Conservation (phyloP, 805 yeast species). For the Lipomyces orientalis region DNA sequence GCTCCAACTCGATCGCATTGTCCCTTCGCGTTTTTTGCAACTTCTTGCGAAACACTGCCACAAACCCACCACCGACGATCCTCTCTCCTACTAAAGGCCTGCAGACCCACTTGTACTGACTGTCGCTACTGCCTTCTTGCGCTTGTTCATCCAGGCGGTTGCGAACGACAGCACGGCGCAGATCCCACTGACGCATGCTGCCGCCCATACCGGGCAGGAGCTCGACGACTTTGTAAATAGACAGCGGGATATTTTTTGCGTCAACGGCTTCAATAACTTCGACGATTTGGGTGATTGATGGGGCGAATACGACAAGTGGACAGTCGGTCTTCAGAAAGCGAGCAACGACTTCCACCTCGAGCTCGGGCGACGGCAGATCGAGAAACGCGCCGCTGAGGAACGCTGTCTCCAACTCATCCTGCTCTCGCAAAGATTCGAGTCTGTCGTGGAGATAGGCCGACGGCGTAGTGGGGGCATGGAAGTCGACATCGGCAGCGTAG, state of each 20-base stretch:
- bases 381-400: constrained; percentile 53
- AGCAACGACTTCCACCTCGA: constrained; percentile 47
- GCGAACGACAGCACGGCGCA: constrained; percentile 50
- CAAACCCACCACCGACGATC: constrained; percentile 59
- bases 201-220: constrained; percentile 57
- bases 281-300: constrained; percentile 56
- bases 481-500: constrained; percentile 54
- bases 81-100: constrained; percentile 58
- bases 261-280: constrained; percentile 48
- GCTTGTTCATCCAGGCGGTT: constrained; percentile 18
- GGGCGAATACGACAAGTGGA: constrained; percentile 54
- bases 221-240: constrained; percentile 51
- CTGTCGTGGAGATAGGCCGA: constrained; percentile 25
- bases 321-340: constrained; percentile 50
- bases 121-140: neutral
- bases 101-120: constrained; percentile 50
- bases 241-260: constrained; percentile 46
- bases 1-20: neutral
- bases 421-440: constrained; percentile 35
- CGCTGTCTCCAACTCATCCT: constrained; percentile 37
- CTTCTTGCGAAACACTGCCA: constrained; percentile 48
- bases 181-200: constrained; percentile 60
- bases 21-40: neutral
- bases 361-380: constrained; percentile 54
- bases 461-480: constrained; percentile 46